Percentiles rank a stretch among this genome's conserved stretches.
Evolutionary conservation across 1,139 yeast genomes (phyloP).

Genomic region (Taiozyma onychis): DNA sequence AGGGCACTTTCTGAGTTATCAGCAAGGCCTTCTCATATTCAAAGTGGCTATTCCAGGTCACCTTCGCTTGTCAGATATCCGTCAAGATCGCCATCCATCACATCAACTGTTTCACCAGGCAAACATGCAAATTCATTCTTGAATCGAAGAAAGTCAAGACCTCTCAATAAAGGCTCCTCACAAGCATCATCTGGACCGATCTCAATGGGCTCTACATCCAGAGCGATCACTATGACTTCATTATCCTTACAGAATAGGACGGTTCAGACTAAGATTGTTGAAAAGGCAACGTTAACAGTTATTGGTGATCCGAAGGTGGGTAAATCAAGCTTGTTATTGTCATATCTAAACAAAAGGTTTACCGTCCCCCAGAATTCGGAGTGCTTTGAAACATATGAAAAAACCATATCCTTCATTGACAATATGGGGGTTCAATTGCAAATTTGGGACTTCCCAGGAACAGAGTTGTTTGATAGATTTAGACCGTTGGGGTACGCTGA

Average conservation of each 20-base stretch:
- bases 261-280: neutral
- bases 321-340: constrained; percentile 19
- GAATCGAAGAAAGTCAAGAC: neutral
- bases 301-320: constrained; percentile 25
- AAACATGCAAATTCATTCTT: neutral
- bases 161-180: neutral
- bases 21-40: neutral
- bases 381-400: constrained; percentile 21
- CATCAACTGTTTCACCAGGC: neutral
- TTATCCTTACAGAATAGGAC: neutral
- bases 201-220: neutral
- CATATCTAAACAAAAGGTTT: constrained; percentile 13
- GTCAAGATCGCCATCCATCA: neutral
- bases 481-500: constrained; percentile 65
- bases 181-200: neutral
- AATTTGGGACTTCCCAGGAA: constrained; percentile 55
- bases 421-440: constrained; percentile 12
- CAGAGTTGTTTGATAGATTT: constrained; percentile 51
- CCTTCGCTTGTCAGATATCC: neutral
- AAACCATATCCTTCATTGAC: constrained; percentile 25
- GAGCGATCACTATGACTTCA: neutral
- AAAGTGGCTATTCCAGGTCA: neutral
- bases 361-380: constrained; percentile 6
- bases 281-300: constrained; percentile 12
- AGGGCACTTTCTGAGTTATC: neutral